These are phyloP conservation scores for Akanthomyces uredinophilus DNA, from an alignment of 2,329 filamentous ascomycete genomes.

Conservation along the genomic window DNA sequence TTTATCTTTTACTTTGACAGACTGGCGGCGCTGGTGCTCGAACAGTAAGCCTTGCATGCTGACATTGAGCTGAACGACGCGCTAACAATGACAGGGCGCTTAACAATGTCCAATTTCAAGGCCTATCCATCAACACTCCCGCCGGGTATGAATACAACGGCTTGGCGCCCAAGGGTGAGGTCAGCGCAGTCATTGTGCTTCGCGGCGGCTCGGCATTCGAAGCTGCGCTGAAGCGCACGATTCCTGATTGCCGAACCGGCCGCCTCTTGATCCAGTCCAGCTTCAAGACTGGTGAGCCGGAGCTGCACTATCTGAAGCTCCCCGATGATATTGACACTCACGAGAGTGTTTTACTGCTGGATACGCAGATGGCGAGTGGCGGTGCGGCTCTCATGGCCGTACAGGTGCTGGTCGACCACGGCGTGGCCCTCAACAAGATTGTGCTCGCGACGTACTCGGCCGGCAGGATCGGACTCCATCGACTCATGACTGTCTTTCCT, in stretches of 20 bases:
- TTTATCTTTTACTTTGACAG: constrained; percentile 98
- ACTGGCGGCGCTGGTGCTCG: constrained; percentile 76
- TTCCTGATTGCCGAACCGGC: constrained; percentile 87
- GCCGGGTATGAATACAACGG: constrained; percentile 66
- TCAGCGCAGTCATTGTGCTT: constrained; percentile 82
- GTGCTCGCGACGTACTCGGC: constrained; percentile 92
- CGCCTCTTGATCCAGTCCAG: constrained; percentile 89
- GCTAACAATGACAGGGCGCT: constrained; percentile 52
- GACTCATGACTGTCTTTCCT: constrained; percentile 84
- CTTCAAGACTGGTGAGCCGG: constrained; percentile 78
- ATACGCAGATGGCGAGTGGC: constrained; percentile 92
- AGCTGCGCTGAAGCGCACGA: constrained; percentile 79
- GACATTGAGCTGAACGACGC: too few species aligned
- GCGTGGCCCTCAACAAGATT: constrained; percentile 76
- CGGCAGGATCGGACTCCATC: constrained; percentile 75
- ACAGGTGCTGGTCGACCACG: constrained; percentile 90
- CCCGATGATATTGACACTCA: constrained; percentile 68
- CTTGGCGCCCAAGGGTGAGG: constrained; percentile 62
- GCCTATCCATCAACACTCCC: constrained; percentile 63
- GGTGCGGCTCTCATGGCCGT: constrained; percentile 88
- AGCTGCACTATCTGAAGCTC: constrained; percentile 83
- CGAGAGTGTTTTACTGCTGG: constrained; percentile 77
- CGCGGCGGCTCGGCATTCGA: constrained; percentile 87
- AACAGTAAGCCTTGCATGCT: constrained; percentile 47
- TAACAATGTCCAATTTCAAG: constrained; percentile 68